Evolutionary conservation across 192 early-diverging fungal species (phyloP).

Genomic region (Funneliformis geosporum): DNA sequence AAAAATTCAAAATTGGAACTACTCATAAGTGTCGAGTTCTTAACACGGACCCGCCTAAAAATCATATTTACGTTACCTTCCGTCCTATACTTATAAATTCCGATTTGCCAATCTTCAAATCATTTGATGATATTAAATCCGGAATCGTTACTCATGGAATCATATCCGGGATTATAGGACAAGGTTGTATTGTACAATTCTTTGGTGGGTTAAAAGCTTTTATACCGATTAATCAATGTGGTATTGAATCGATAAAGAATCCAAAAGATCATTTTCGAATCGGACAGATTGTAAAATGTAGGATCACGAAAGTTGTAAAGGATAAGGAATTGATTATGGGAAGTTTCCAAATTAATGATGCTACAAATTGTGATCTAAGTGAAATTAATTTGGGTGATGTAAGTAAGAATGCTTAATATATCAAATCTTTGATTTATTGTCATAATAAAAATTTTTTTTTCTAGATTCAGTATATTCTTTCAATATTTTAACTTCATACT

Average conservation of each 20-base stretch:
- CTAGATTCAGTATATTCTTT: too few species aligned
- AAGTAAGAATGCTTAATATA: neutral
- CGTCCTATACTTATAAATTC: slow-evolving; percentile 74
- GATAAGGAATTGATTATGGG: slow-evolving; percentile 61
- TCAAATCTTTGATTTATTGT: too few species aligned
- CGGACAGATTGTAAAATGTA: slow-evolving; percentile 77
- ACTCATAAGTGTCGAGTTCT: slow-evolving; percentile 74
- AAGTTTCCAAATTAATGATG: slow-evolving; percentile 39
- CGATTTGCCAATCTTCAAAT: slow-evolving; percentile 63
- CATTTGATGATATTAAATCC: slow-evolving; percentile 58
- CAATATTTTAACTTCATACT: too few species aligned
- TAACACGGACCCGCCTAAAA: slow-evolving; percentile 50
- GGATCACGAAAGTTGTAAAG: slow-evolving; percentile 60
- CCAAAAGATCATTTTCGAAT: slow-evolving; percentile 57
- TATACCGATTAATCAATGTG: slow-evolving; percentile 66
- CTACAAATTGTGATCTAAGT: slow-evolving; percentile 1
- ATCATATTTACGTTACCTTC: slow-evolving; percentile 71
- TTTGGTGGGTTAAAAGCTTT: slow-evolving; percentile 76
- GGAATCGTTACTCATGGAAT: slow-evolving; percentile 68
- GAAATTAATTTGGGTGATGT: slow-evolving; percentile 12
- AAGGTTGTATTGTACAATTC: slow-evolving; percentile 75
- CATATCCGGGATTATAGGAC: slow-evolving; percentile 57
- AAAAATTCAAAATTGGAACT: slow-evolving; percentile 74
- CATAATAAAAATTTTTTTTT: too few species aligned
- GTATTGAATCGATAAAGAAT: slow-evolving; percentile 46